Evolutionary conservation across 2,329 filamentous ascomycete genomes (phyloP).

Genomic region (Penicillium sclerotiorum): DNA sequence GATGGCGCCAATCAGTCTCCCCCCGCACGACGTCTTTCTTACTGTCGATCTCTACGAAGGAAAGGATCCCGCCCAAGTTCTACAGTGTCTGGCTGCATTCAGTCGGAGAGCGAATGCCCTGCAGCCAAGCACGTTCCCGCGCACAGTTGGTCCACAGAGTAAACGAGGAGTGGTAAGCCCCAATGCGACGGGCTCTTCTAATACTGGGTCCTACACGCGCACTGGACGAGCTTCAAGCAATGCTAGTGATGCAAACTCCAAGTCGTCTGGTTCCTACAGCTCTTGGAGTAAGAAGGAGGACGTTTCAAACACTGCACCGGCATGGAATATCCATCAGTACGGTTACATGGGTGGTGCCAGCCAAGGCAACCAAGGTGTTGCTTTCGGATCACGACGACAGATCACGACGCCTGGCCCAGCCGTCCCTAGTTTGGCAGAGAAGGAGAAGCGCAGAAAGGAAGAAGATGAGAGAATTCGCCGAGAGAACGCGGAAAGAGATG

Average conservation of each 20-base stretch:
- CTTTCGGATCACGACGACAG: conserved; percentile 87
- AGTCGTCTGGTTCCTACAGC: conserved; percentile 65
- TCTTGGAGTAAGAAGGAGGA: conserved; percentile 89
- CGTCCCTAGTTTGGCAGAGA: conserved; percentile 81
- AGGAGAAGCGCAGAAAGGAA: conserved; percentile 69
- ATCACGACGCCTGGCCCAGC: conserved; percentile 81
- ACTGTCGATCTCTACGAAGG: conserved; percentile 95
- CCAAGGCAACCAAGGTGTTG: conserved; percentile 91
- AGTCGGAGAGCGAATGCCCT: conserved; percentile 78
- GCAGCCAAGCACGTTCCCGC: conserved; percentile 73
- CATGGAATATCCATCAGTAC: conserved; percentile 98
- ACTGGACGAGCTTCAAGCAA: conserved; percentile 56
- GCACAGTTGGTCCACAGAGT: conserved; percentile 73
- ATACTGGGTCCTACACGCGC: conserved; percentile 48
- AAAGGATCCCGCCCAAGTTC: conserved; percentile 93
- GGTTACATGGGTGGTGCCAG: conserved; percentile 97
- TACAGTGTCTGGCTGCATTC: conserved; percentile 90
- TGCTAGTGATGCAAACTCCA: conserved; percentile 55
- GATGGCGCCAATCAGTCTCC: conserved; percentile 78
- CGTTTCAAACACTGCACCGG: conserved; percentile 77
- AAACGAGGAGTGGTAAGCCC: conserved; percentile 65
- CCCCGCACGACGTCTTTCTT: conserved; percentile 92
- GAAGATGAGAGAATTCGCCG: conserved; percentile 57
- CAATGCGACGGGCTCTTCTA: conserved; percentile 63
- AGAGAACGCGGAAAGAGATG: conserved; percentile 49